These are phyloP conservation scores for Colletotrichum gloeosporioides DNA, from an alignment of 2,329 filamentous ascomycete species.

Conservation along the genomic window DNA sequence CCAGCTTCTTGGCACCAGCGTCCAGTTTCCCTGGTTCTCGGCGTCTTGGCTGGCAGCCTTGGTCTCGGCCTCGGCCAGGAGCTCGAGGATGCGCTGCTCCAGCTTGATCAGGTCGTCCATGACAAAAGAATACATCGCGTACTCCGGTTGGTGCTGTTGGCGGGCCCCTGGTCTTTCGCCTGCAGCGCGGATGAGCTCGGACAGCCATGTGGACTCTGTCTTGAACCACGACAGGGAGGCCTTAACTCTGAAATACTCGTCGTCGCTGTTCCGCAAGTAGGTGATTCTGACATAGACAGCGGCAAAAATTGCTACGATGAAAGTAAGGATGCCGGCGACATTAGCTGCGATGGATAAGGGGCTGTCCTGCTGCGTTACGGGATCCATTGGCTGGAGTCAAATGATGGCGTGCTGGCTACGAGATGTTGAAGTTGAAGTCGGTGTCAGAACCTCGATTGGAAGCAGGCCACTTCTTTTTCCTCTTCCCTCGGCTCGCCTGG, in stretches of 20 bases:
- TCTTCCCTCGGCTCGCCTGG: neutral
- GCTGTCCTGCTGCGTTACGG: constrained; percentile 37
- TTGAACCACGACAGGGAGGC: constrained; percentile 53
- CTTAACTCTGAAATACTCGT: constrained; percentile 53
- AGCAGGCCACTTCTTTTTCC: neutral
- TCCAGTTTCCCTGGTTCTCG: constrained; percentile 36
- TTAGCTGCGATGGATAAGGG: constrained; percentile 50
- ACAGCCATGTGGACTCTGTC: constrained; percentile 51
- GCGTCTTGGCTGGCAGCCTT: constrained; percentile 28
- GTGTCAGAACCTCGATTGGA: neutral
- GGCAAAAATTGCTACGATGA: constrained; percentile 49
- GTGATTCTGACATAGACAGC: constrained; percentile 48
- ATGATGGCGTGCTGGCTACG: neutral
- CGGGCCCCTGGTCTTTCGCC: constrained; percentile 9
- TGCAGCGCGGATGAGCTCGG: constrained; percentile 41
- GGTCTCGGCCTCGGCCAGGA: constrained; percentile 48
- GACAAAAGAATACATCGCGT: constrained; percentile 53
- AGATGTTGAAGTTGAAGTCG: neutral
- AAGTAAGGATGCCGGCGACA: constrained; percentile 51
- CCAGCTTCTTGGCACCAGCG: constrained; percentile 41
- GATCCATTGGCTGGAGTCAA: neutral
- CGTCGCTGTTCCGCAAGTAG: constrained; percentile 50
- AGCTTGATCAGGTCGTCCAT: constrained; percentile 51
- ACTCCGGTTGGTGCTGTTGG: constrained; percentile 36
- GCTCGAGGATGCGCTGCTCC: constrained; percentile 48